Conservation (phyloP, 2,329 filamentous ascomycete species). For the Fusarium sp. region DNA sequence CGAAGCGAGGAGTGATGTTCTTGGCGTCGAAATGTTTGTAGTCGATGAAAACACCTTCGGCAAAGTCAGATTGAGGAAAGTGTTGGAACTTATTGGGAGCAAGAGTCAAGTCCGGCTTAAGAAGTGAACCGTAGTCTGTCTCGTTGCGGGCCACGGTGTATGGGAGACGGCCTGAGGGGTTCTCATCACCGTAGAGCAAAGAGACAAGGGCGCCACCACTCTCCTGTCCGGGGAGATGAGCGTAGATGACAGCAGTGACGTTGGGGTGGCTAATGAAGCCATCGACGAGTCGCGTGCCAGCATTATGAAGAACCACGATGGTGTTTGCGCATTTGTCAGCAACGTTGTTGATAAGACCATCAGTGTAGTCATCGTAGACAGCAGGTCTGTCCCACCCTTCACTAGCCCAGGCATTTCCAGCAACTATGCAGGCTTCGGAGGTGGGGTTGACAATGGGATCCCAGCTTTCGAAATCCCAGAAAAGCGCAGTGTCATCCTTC, state of each 20-base stretch:
- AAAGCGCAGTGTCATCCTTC: neutral
- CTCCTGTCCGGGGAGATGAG: constrained; percentile 75
- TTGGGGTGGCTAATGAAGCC: constrained; percentile 73
- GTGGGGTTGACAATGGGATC: neutral
- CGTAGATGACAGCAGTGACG: constrained; percentile 72
- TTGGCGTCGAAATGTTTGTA: constrained; percentile 81
- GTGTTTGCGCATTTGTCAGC: constrained; percentile 72
- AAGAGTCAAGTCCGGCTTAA: constrained; percentile 9
- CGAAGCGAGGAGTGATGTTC: constrained; percentile 72
- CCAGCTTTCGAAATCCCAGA: constrained; percentile 23
- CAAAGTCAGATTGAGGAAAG: constrained; percentile 11
- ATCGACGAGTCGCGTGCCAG: constrained; percentile 63
- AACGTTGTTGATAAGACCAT: constrained; percentile 69
- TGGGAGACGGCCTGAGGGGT: constrained; percentile 68
- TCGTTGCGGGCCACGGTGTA: constrained; percentile 71
- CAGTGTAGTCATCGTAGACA: constrained; percentile 76
- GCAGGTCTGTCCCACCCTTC: constrained; percentile 78
- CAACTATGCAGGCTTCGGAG: constrained; percentile 78
- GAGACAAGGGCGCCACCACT: constrained; percentile 67
- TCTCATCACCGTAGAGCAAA: constrained; percentile 69
- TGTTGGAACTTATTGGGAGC: constrained; percentile 2
- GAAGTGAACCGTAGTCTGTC: neutral
- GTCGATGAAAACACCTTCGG: constrained; percentile 55
- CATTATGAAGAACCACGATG: constrained; percentile 73
- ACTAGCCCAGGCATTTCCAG: constrained; percentile 81